Conservation (phyloP, 352 stramenopile species). For the Elongisporangium undulatum region DNA sequence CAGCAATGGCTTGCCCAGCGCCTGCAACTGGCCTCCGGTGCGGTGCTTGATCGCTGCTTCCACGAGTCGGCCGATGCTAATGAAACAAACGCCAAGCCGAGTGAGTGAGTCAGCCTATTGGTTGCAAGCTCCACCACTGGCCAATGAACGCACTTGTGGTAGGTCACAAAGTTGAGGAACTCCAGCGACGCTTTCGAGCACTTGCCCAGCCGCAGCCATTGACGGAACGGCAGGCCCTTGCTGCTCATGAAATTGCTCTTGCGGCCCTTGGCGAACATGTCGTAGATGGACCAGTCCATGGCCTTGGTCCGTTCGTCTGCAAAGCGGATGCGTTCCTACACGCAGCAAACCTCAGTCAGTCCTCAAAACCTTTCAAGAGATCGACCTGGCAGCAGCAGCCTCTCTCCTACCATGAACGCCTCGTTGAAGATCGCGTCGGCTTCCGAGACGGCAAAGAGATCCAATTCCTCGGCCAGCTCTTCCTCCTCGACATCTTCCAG, state of each 20-base stretch:
- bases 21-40: conserved; percentile 46
- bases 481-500: conserved; percentile 81
- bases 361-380: conserved; percentile 1
- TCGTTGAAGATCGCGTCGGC: conserved; percentile 74
- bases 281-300: conserved; percentile 85
- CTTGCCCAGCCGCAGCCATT: conserved; percentile 64
- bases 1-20: conserved; percentile 41
- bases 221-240: conserved; percentile 54
- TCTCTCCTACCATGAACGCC: conserved; percentile 43
- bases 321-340: conserved; percentile 77
- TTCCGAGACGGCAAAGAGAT: conserved; percentile 79
- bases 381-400: not conserved
- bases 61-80: conserved; percentile 74
- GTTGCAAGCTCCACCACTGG: not conserved
- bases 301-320: conserved; percentile 74
- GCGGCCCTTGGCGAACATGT: conserved; percentile 69
- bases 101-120: not conserved
- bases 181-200: conserved; percentile 72
- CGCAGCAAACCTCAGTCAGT: conserved; percentile 5
- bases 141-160: conserved; percentile 60
- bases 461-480: conserved; percentile 78
- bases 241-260: conserved; percentile 85
- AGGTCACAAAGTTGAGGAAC: conserved; percentile 85
- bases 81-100: not conserved
- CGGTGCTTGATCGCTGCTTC: conserved; percentile 78